phyloP scores from a whole-genome alignment of 129 eudicot genomes.

The Artemisia argyi region DNA sequence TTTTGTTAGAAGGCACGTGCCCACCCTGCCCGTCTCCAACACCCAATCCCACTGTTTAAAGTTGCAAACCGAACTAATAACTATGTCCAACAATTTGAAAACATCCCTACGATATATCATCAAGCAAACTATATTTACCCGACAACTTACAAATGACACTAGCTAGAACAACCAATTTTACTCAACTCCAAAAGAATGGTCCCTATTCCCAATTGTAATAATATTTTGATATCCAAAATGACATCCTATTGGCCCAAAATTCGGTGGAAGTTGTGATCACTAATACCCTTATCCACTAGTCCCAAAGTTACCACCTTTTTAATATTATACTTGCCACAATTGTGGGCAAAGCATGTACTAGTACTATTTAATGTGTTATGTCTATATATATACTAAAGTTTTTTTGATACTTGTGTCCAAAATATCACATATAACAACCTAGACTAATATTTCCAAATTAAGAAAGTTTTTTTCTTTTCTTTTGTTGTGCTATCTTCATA shows the following conservation, averaged over 20 bases:
- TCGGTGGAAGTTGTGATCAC: conserved; percentile 32
- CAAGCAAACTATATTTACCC: too few species aligned
- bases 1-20: too few species aligned
- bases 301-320: conserved; percentile 16
- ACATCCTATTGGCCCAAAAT: conserved; percentile 31
- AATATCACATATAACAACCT: conserved; percentile 16
- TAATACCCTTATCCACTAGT: conserved; percentile 35
- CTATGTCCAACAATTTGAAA: too few species aligned
- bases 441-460: conserved; percentile 16
- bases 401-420: conserved; percentile 26
- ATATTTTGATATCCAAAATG: not conserved
- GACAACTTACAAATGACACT: too few species aligned
- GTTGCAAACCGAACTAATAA: too few species aligned
- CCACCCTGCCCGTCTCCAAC: too few species aligned
- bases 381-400: conserved; percentile 1
- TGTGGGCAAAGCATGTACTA: conserved; percentile 33
- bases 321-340: conserved; percentile 16
- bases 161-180: not conserved
- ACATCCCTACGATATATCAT: too few species aligned
- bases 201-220: conserved; percentile 19
- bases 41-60: too few species aligned
- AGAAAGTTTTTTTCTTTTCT: conserved; percentile 7
- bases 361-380: not conserved
- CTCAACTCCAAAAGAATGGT: conserved; percentile 1
- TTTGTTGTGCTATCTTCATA: conserved; percentile 5